These are phyloP conservation scores for Mycena filopes DNA, from an alignment of 768 basidiomycete genomes.

Conservation along the genomic window DNA sequence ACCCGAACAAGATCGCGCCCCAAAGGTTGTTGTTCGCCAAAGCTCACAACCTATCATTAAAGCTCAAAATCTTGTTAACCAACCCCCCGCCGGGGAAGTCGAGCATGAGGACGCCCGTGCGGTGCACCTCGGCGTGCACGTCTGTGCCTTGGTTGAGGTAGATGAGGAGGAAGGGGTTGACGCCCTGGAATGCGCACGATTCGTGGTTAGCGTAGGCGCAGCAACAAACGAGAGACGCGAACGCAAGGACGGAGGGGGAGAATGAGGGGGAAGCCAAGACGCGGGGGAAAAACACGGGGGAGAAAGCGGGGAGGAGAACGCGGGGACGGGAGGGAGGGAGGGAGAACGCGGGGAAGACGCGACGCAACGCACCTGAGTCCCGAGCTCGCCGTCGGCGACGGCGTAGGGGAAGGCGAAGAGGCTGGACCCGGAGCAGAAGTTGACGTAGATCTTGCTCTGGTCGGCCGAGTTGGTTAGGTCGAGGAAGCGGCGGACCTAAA, in stretches of 20 bases:
- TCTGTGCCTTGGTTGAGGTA: conserved; percentile 29
- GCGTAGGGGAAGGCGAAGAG: conserved; percentile 17
- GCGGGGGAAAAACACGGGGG: background rate
- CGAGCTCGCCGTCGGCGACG: conserved; percentile 20
- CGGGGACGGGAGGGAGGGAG: background rate
- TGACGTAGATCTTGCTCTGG: conserved; percentile 24
- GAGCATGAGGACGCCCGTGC: conserved; percentile 24
- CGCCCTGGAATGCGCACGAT: conserved; percentile 8
- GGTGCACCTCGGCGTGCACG: conserved; percentile 26
- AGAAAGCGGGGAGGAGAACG: background rate
- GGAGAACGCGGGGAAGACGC: background rate
- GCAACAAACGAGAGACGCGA: too few relatives aligned
- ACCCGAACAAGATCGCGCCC: too few relatives aligned
- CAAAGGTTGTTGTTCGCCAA: too few relatives aligned
- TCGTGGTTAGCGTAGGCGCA: background rate
- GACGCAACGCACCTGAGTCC: conserved; percentile 15
- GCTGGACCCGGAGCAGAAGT: conserved; percentile 27
- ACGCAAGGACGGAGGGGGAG: too few relatives aligned
- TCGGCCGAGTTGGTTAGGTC: conserved; percentile 24
- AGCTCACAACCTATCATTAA: too few relatives aligned
- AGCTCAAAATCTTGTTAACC: conserved; percentile 23
- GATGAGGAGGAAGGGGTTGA: conserved; percentile 30
- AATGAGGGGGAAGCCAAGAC: background rate
- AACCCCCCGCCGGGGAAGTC: conserved; percentile 30
- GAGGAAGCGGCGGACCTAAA: conserved; percentile 32